Base-by-base conservation (phyloP, 1,139 yeast species). In the Taphrina wiesneri region DNA sequence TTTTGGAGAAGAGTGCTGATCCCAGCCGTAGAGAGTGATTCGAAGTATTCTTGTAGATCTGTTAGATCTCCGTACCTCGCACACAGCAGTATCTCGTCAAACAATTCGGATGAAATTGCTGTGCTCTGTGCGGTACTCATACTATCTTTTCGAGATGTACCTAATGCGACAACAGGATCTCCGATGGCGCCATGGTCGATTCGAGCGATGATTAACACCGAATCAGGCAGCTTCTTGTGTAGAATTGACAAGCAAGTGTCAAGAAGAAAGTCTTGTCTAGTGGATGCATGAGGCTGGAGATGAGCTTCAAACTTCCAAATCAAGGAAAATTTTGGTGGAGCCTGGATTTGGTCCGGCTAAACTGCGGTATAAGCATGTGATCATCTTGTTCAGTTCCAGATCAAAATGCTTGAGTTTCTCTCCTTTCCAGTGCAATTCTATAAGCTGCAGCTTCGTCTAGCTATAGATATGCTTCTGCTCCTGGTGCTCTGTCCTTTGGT, bases 61-160 rank as follows among this genome's bases (percentile, higher is more conserved):
- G 86, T 95, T 60, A 90, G 75, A 71, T 92, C 98, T 3, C 97
- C 97, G 46, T 82, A 86, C 74, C 99, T 84, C 62, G 97, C 90
- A 72, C 89, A 96, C 70, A 85, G 85, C 63, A 91, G 81, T 68
- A 92, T 84, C 67, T 87, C 86, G 70, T 88, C 96, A 81, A 86
- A 60, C 15, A 39, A 15, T n/a, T 49, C 64, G 17, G 56, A 17
- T 15, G 54, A 45, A 6, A 45, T 23, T 45, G 46, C 23, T 5
- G 17, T n/a, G 9, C 23, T 41, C n/a, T 41, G 46, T 19, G 46
- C 2, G 17, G 19, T n/a, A 7, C 11, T 9, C 39, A 32, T 41
- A 4, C 36, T 15, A 32, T 32, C 6, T 11, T 1, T 32, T 32
- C 36, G 36, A 32, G 5, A 32, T 32, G 15, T 32, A 15, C 36